A percentile compares a stretch with the other conserved stretches of the same genome.
These are phyloP conservation scores for Coemansia sp. DNA, from an alignment of 192 early-diverging fungal genomes.

Conservation along the genomic window DNA sequence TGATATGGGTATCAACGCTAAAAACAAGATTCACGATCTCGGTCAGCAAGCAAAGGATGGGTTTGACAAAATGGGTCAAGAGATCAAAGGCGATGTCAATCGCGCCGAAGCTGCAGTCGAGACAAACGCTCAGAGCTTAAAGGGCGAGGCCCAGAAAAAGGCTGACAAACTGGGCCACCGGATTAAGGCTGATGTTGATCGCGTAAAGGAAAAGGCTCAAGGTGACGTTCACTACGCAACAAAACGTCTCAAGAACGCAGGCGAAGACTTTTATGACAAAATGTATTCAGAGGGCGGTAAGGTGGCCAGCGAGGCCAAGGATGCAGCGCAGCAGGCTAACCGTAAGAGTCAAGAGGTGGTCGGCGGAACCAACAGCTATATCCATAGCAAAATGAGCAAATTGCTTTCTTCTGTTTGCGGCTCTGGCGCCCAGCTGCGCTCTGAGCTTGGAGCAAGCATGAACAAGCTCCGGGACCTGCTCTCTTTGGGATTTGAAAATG, in stretches of 20 bases:
- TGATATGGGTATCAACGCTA: slow-evolving; percentile 7
- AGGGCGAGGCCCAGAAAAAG: slow-evolving; percentile 5
- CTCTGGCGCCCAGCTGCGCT: slow-evolving; percentile 29
- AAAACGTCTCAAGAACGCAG: slow-evolving; percentile 15
- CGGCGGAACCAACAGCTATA: slow-evolving; percentile 7
- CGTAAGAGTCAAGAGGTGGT: neutral
- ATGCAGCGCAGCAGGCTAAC: neutral
- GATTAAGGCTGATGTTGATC: neutral
- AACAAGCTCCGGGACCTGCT: slow-evolving; percentile 33
- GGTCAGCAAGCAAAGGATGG: slow-evolving; percentile 12
- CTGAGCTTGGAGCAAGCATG: slow-evolving; percentile 22
- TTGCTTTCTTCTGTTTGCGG: slow-evolving; percentile 20
- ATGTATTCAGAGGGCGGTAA: slow-evolving; percentile 10
- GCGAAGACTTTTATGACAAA: slow-evolving; percentile 18
- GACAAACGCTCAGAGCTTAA: slow-evolving; percentile 9
- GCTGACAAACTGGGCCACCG: neutral
- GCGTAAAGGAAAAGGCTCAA: neutral
- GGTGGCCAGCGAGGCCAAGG: slow-evolving; percentile 10
- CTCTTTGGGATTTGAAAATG: slow-evolving; percentile 7
- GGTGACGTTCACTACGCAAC: slow-evolving; percentile 3
- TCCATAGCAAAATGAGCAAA: slow-evolving; percentile 5
- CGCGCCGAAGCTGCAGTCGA: slow-evolving; percentile 5
- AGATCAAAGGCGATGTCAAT: slow-evolving; percentile 6
- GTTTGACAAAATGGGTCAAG: slow-evolving; percentile 7
- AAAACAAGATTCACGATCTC: slow-evolving; percentile 9